phyloP scores from a whole-genome alignment of 768 basidiomycete genomes.

The Sutorius australiensis region DNA sequence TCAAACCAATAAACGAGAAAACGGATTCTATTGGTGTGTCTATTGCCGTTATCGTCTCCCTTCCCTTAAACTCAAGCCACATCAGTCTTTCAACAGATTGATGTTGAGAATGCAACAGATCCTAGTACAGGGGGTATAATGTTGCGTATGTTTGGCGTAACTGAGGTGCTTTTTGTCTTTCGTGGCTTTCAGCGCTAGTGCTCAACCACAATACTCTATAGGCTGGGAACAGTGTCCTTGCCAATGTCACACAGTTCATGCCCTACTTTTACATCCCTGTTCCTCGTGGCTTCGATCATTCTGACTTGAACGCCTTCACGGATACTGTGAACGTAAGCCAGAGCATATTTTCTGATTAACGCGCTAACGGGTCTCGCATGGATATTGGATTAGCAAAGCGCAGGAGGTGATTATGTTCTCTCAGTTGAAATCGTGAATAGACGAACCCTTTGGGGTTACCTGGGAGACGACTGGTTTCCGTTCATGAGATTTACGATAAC shows the following conservation, averaged over 20 bases:
- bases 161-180: constrained; percentile 50
- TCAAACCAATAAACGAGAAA: constrained; percentile 53
- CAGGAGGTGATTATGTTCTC: constrained; percentile 40
- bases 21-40: constrained; percentile 65
- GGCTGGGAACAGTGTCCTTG: constrained; percentile 87
- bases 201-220: constrained; percentile 27
- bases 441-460: constrained; percentile 83
- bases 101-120: constrained; percentile 69
- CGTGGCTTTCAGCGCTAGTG: background rate
- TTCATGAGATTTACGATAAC: constrained; percentile 83
- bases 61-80: background rate
- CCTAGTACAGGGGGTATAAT: constrained; percentile 38
- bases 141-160: constrained; percentile 86
- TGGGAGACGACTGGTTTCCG: constrained; percentile 69
- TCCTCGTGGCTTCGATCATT: constrained; percentile 74
- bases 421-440: constrained; percentile 58
- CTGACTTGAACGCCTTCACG: constrained; percentile 63
- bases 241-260: constrained; percentile 73
- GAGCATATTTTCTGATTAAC: background rate
- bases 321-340: constrained; percentile 70
- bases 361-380: background rate
- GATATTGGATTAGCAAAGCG: constrained; percentile 13
- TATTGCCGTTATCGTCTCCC: background rate
- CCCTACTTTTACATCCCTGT: constrained; percentile 93
- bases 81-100: constrained; percentile 93